Evolutionary conservation across 2,329 filamentous ascomycete genomes (phyloP).

Genomic region (Stemphylium vesicarium): DNA sequence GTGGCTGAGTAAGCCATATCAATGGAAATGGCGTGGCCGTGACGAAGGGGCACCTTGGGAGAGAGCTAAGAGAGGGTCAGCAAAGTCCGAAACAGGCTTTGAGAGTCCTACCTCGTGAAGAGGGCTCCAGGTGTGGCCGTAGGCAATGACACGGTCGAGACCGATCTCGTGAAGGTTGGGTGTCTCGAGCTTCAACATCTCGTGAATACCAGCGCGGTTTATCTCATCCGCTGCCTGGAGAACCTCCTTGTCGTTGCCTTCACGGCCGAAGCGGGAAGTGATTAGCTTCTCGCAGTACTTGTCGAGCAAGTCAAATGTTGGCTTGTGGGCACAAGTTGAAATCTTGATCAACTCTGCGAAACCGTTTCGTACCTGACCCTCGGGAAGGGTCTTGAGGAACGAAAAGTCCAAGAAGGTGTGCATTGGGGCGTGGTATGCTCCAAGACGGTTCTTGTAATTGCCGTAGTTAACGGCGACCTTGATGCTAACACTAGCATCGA

Average conservation of each 20-base stretch:
- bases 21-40: constrained; percentile 76
- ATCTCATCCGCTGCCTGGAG: constrained; percentile 69
- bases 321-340: constrained; percentile 70
- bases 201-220: constrained; percentile 71
- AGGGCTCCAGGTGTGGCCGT: constrained; percentile 77
- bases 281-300: constrained; percentile 73
- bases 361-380: constrained; percentile 73
- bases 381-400: constrained; percentile 71
- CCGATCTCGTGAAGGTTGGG: constrained; percentile 77
- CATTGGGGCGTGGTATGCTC: constrained; percentile 74
- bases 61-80: constrained; percentile 58
- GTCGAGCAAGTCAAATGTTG: constrained; percentile 72
- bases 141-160: constrained; percentile 74
- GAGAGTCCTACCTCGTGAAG: constrained; percentile 59
- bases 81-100: background rate
- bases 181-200: constrained; percentile 76
- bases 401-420: constrained; percentile 77
- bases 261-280: constrained; percentile 67
- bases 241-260: constrained; percentile 64
- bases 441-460: constrained; percentile 76
- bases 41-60: constrained; percentile 70
- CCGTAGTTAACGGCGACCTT: constrained; percentile 81
- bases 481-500: constrained; percentile 77
- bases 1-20: constrained; percentile 79
- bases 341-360: constrained; percentile 81